Base-by-base conservation (phyloP, 2,329 filamentous ascomycete genomes). In the Colletotrichum sp. region DNA sequence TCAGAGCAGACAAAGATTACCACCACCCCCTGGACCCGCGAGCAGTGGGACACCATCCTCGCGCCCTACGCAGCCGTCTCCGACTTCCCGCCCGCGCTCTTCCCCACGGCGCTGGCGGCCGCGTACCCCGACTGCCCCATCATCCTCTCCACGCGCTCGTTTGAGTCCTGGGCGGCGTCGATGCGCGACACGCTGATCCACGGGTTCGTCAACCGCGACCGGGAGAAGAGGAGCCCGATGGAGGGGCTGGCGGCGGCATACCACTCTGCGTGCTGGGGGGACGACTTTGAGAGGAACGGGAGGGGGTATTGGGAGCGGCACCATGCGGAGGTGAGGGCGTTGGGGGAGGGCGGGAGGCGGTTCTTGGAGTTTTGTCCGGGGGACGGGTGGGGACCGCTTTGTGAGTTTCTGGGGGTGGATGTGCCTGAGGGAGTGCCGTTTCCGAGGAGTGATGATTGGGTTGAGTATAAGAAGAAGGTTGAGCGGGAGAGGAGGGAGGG, bases 121-220 rank as follows among this genome's bases (percentile, higher is more conserved):
- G 90, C 91, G 14, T 93, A 93, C 80, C 91, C 91, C 6, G 89
- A 92, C 68, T 91, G 91, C 18, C 91, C 91, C 82, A 86, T 93
- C 76, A 89, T 93, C 63, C 83, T 93, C 74, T 91, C 90, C 4
- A 90, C 87, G 43, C 87, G 91, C 26, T 87, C 92, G 64, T 89
- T 92, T 16, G 88, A 92, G 78, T 87, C 87, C 66, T 93, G 91
- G 91, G 87, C 89, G 79, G 86, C 86, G 77, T 89, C 83, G 71
- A 85, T 84, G 84, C 78, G 78, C 74, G 75, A 79, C 10, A 83
- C 82, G 1, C 74, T 84, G 16, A 70, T 79, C 55, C 82, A 83
- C 61, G 43, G 57, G 7, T 78, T 80, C 12, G 67, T 57, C 3
- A 72, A 77, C 7, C 77, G 75, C 48, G 76, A 78, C 5, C 14